These are phyloP conservation scores for Albifimbria verrucaria DNA, from an alignment of 2,329 filamentous ascomycete genomes.

Conservation along the genomic window DNA sequence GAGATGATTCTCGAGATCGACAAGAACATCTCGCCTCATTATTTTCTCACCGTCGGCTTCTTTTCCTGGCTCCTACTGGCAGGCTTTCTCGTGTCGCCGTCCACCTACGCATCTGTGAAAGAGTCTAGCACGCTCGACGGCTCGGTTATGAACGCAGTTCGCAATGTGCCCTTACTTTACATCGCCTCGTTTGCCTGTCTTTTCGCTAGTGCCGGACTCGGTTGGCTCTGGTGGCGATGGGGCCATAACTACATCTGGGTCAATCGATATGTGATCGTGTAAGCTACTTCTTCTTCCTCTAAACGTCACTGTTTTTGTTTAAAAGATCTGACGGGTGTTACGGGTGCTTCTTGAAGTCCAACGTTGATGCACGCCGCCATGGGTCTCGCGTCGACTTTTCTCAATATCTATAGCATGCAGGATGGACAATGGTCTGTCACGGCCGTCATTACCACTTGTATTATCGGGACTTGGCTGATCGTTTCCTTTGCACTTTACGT, in stretches of 20 bases:
- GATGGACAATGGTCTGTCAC: constrained; percentile 5
- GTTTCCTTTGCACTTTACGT: constrained; percentile 1
- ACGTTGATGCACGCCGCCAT: constrained; percentile 2
- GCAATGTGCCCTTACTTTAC: constrained; percentile 5
- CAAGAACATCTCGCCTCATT: constrained; percentile 1
- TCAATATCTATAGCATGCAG: constrained; percentile 6
- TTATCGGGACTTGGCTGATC: constrained; percentile 4
- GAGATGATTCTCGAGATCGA: constrained; percentile 4
- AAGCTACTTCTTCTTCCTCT: background rate
- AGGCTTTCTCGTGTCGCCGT: constrained; percentile 3
- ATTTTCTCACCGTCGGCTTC: background rate
- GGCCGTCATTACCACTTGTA: constrained; percentile 1
- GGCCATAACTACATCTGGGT: constrained; percentile 3
- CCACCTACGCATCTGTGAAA: constrained; percentile 3
- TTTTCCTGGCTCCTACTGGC: constrained; percentile 3
- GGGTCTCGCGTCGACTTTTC: constrained; percentile 2
- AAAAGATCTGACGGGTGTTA: background rate
- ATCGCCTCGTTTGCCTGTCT: constrained; percentile 4
- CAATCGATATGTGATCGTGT: constrained; percentile 4
- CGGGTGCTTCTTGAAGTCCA: background rate
- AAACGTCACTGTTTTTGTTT: background rate
- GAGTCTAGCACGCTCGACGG: constrained; percentile 1
- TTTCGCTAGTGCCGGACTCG: constrained; percentile 1
- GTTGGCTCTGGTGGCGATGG: background rate
- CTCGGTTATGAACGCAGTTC: constrained; percentile 2